phyloP scores from a whole-genome alignment of 345 rosid genomes.

The Linum lewisii region DNA sequence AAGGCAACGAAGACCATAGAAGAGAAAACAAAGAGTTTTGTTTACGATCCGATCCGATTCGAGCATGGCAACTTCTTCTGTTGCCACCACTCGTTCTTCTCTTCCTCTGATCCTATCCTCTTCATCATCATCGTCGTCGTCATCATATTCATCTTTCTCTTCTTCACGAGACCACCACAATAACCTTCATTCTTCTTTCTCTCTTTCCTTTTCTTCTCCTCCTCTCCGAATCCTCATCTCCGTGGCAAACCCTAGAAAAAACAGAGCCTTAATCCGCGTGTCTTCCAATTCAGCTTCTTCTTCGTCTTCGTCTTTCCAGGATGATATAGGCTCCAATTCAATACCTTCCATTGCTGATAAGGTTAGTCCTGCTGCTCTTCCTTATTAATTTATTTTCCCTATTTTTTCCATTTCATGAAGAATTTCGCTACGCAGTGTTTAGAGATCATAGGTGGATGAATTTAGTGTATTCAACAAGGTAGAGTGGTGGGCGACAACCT shows the following conservation, averaged over 20 bases:
- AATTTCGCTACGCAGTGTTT: too few species aligned
- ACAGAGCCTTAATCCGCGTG: slow-evolving; percentile 20
- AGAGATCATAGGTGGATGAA: neutral
- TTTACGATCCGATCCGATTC: too few species aligned
- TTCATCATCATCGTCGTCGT: neutral
- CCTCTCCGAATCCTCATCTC: slow-evolving; percentile 8
- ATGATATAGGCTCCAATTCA: slow-evolving; percentile 30
- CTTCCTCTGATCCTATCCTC: neutral
- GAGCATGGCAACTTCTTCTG: neutral
- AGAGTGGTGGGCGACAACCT: too few species aligned
- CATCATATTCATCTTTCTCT: slow-evolving; percentile 5
- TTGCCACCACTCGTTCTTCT: neutral
- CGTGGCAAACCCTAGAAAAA: slow-evolving; percentile 16
- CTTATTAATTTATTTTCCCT: neutral
- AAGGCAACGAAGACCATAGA: too few species aligned
- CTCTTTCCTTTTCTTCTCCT: slow-evolving; percentile 7
- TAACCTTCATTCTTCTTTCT: slow-evolving; percentile 1
- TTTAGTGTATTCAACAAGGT: too few species aligned
- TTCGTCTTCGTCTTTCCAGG: slow-evolving; percentile 13
- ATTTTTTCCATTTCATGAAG: neutral
- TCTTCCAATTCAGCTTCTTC: slow-evolving; percentile 33
- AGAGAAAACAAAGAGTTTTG: too few species aligned
- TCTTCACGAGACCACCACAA: neutral
- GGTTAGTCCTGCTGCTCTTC: slow-evolving; percentile 25
- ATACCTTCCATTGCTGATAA: slow-evolving; percentile 27